Percentiles rank a stretch among this genome's conserved stretches.
Conservation (phyloP, 345 rosid genomes). For the Xanthoceras sorbifolium region DNA sequence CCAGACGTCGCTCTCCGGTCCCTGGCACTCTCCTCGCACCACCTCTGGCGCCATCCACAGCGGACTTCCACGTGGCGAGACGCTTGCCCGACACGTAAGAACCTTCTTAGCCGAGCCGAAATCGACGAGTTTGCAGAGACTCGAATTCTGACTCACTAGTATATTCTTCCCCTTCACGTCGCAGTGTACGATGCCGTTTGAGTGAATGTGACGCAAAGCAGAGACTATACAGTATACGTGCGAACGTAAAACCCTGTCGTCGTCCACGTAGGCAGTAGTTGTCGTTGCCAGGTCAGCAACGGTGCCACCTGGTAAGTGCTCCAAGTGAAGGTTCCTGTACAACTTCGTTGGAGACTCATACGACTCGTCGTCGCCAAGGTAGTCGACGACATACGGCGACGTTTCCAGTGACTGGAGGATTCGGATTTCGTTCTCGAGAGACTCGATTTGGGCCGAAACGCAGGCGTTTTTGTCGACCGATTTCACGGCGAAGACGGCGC, state of each 20-base stretch:
- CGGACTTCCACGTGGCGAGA: conserved; percentile 76
- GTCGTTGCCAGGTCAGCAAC: conserved; percentile 40
- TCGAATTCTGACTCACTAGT: conserved; percentile 38
- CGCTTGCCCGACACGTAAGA: not conserved
- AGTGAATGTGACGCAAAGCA: conserved; percentile 57
- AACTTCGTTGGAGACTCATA: conserved; percentile 31
- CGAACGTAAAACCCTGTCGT: conserved; percentile 43
- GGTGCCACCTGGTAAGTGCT: conserved; percentile 64
- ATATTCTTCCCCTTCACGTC: conserved; percentile 75
- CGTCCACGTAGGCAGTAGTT: conserved; percentile 30
- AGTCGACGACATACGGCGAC: conserved; percentile 49
- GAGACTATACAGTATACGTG: conserved; percentile 57
- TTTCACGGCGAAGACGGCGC: conserved; percentile 62
- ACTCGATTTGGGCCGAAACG: conserved; percentile 38
- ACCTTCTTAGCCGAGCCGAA: conserved; percentile 61
- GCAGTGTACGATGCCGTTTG: conserved; percentile 67
- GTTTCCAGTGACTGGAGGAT: conserved; percentile 45
- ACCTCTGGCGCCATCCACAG: conserved; percentile 98
- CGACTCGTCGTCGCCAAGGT: conserved; percentile 55
- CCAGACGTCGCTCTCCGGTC: conserved; percentile 86
- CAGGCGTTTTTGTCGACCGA: conserved; percentile 47
- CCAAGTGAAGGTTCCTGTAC: conserved; percentile 64
- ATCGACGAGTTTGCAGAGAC: conserved; percentile 65
- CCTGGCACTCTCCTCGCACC: conserved; percentile 61
- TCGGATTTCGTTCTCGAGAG: conserved; percentile 58